Conservation (phyloP, 495 filamentous ascomycete species). For the Aspergillus bertholletiae region DNA sequence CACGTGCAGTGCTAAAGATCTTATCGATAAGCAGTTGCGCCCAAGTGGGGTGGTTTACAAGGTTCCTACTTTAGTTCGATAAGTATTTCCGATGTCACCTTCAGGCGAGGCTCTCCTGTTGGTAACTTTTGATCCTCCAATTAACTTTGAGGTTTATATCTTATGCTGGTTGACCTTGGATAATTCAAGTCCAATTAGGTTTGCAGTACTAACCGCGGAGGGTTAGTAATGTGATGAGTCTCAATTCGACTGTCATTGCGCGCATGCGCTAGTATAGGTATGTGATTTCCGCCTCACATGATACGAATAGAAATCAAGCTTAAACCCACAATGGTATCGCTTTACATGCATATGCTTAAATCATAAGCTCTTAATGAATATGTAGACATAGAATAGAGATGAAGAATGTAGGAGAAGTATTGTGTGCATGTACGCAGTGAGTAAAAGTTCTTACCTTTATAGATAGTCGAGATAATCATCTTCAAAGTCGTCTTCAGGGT, state of each 20-base stretch:
- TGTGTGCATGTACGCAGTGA: neutral
- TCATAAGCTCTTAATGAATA: neutral
- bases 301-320: neutral
- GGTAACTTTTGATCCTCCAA: neutral
- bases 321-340: neutral
- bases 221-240: neutral
- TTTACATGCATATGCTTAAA: neutral
- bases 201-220: neutral
- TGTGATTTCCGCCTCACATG: neutral
- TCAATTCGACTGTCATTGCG: neutral
- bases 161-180: too few relatives aligned
- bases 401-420: neutral
- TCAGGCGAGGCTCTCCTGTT: neutral
- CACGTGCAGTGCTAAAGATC: slow-evolving; percentile 1
- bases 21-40: slow-evolving; percentile 8
- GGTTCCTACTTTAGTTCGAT: neutral
- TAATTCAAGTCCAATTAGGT: too few relatives aligned
- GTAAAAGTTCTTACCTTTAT: neutral
- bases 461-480: slow-evolving; percentile 6
- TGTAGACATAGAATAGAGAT: neutral
- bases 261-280: neutral
- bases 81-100: neutral
- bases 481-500: slow-evolving; percentile 11
- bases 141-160: too few relatives aligned
- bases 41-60: neutral